Conservation (phyloP, 2,329 filamentous ascomycete species). For the Achaetomium macrosporum region DNA sequence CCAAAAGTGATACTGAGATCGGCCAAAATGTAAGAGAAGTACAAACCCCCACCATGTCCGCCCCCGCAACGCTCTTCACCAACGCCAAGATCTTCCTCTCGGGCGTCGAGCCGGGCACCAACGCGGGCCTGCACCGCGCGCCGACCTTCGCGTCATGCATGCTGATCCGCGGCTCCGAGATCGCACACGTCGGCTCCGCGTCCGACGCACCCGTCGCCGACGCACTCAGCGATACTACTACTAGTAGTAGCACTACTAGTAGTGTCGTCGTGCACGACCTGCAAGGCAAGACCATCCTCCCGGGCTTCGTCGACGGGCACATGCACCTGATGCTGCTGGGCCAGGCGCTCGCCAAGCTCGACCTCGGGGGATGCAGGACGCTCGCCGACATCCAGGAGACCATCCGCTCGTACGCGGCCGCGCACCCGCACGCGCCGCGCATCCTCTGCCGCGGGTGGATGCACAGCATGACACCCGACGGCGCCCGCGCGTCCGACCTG, state of each 20-base stretch:
- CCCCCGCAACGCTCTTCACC: conserved; percentile 32
- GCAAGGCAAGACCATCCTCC: conserved; percentile 39
- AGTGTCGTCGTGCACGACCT: conserved; percentile 32
- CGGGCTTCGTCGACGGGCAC: conserved; percentile 53
- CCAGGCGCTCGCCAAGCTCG: conserved; percentile 46
- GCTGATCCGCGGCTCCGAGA: conserved; percentile 32
- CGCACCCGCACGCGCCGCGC: conserved; percentile 39
- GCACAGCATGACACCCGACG: conserved; percentile 48
- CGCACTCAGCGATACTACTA: no score
- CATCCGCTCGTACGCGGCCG: conserved; percentile 40
- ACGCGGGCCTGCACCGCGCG: conserved; percentile 22
- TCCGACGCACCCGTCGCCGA: conserved; percentile 28
- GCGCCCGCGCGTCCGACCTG: conserved; percentile 35
- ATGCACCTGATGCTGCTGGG: conserved; percentile 52
- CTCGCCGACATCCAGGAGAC: conserved; percentile 43
- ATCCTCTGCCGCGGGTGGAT: conserved; percentile 52
- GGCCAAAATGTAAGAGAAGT: no score
- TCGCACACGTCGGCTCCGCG: conserved; percentile 33
- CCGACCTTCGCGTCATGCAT: conserved; percentile 34
- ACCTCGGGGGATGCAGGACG: conserved; percentile 40
- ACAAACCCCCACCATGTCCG: conserved; percentile 17
- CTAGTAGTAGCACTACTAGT: no score
- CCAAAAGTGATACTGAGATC: no score
- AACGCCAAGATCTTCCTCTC: conserved; percentile 43
- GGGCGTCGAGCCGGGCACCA: conserved; percentile 20